Evolutionary conservation across 306 rosid genomes (phyloP).

Genomic region (Cucurbita ficifolia): DNA sequence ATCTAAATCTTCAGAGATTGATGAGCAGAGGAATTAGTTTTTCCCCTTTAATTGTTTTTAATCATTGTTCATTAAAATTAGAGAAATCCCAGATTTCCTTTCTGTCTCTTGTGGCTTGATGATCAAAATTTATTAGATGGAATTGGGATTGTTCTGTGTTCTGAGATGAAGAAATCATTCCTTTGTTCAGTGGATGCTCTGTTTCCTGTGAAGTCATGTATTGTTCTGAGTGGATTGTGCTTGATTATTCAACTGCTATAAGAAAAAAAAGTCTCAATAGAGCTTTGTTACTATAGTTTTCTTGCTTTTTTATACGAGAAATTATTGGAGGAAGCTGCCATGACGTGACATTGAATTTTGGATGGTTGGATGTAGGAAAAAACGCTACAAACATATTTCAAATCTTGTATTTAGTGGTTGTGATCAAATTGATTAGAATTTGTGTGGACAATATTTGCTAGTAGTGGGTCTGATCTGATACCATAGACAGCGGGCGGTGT

Average conservation of each 20-base stretch:
- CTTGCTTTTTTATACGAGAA: no score
- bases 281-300: not conserved
- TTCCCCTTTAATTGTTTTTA: not conserved
- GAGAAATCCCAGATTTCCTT: not conserved
- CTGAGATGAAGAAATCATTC: not conserved
- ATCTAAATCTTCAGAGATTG: not conserved
- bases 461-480: no score
- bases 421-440: no score
- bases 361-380: no score
- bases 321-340: no score
- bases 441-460: no score
- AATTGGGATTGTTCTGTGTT: not conserved
- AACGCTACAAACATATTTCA: no score
- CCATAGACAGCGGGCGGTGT: no score
- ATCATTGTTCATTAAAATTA: not conserved
- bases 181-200: not conserved
- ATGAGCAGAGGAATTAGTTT: not conserved
- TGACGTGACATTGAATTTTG: no score
- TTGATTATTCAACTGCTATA: not conserved
- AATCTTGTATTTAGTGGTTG: no score
- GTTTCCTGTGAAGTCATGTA: not conserved
- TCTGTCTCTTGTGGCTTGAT: not conserved
- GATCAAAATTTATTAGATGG: not conserved
- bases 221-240: not conserved
- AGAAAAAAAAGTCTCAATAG: not conserved